Evolutionary conservation across 371 early-diverging fungal genomes (phyloP).

Genomic region (Mucor circinelloides): DNA sequence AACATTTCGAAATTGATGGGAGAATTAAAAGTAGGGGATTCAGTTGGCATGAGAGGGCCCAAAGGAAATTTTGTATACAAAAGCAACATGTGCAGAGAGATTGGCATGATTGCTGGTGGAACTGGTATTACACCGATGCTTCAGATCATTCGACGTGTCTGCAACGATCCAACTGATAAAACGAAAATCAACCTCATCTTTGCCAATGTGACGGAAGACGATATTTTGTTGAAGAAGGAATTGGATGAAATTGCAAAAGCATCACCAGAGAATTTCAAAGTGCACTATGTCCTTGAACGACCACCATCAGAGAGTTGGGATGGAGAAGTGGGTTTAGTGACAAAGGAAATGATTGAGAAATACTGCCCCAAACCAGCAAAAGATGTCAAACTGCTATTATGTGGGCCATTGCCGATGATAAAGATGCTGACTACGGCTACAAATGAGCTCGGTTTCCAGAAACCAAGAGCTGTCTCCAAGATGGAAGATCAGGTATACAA

Average conservation of each 20-base stretch:
- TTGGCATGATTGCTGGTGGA: conserved; percentile 96
- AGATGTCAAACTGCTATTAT: conserved; percentile 85
- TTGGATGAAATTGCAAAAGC: conserved; percentile 73
- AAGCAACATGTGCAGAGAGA: conserved; percentile 76
- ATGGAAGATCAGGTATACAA: conserved; percentile 89
- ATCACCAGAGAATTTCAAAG: conserved; percentile 76
- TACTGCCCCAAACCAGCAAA: conserved; percentile 71
- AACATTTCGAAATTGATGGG: conserved; percentile 80
- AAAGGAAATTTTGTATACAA: conserved; percentile 89
- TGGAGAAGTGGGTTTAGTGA: conserved; percentile 83
- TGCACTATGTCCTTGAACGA: conserved; percentile 83
- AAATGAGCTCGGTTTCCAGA: conserved; percentile 71
- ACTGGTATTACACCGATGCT: conserved; percentile 96
- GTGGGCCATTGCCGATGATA: conserved; percentile 88
- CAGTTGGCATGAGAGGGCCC: conserved; percentile 85
- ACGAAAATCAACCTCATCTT: conserved; percentile 81
- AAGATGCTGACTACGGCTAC: conserved; percentile 69
- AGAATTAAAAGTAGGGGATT: conserved; percentile 79
- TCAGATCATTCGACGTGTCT: conserved; percentile 79
- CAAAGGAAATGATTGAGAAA: conserved; percentile 71
- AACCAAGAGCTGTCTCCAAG: conserved; percentile 82
- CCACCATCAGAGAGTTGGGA: conserved; percentile 76
- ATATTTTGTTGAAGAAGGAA: conserved; percentile 84
- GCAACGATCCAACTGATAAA: conserved; percentile 79
- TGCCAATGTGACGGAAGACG: conserved; percentile 86